These are phyloP conservation scores for Pseudonectria buxi DNA, from an alignment of 2,329 filamentous ascomycete species.

Conservation along the genomic window DNA sequence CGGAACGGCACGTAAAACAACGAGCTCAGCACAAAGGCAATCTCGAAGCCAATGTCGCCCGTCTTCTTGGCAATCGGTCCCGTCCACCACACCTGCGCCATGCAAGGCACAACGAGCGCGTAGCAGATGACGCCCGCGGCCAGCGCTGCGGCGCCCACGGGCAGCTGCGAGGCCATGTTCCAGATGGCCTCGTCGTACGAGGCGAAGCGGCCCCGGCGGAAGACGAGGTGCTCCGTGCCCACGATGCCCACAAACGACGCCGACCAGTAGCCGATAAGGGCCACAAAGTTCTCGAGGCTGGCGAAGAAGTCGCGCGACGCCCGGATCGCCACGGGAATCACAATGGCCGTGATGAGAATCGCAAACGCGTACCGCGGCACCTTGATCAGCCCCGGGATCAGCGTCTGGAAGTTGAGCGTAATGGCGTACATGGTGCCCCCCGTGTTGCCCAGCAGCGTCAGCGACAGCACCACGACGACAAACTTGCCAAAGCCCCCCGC, in stretches of 20 bases:
- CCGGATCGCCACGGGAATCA: slow-evolving; percentile 51
- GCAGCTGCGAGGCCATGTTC: slow-evolving; percentile 39
- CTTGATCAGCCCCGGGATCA: slow-evolving; percentile 48
- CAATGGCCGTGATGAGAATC: slow-evolving; percentile 49
- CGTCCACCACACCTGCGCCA: slow-evolving; percentile 55
- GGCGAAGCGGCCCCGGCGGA: slow-evolving; percentile 37
- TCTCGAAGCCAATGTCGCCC: slow-evolving; percentile 60
- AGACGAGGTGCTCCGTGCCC: slow-evolving; percentile 40
- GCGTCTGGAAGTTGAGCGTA: slow-evolving; percentile 58
- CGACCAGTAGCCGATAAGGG: slow-evolving; percentile 53
- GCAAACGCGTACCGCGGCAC: slow-evolving; percentile 53
- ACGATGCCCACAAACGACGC: slow-evolving; percentile 47
- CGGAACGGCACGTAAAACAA: slow-evolving; percentile 42
- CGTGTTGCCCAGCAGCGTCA: slow-evolving; percentile 53
- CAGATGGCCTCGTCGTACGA: slow-evolving; percentile 42
- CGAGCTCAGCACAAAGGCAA: slow-evolving; percentile 48
- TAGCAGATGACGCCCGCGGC: slow-evolving; percentile 39
- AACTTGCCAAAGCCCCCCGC: slow-evolving; percentile 57
- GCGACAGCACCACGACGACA: slow-evolving; percentile 50
- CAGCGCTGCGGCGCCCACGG: slow-evolving; percentile 41
- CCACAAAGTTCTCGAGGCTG: slow-evolving; percentile 50
- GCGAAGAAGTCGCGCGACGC: slow-evolving; percentile 51
- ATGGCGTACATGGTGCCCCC: slow-evolving; percentile 55
- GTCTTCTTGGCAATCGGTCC: slow-evolving; percentile 53
- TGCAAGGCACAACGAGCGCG: slow-evolving; percentile 50